These are phyloP conservation scores for Trichothecium roseum DNA, from an alignment of 2,329 filamentous ascomycete genomes.

Conservation along the genomic window DNA sequence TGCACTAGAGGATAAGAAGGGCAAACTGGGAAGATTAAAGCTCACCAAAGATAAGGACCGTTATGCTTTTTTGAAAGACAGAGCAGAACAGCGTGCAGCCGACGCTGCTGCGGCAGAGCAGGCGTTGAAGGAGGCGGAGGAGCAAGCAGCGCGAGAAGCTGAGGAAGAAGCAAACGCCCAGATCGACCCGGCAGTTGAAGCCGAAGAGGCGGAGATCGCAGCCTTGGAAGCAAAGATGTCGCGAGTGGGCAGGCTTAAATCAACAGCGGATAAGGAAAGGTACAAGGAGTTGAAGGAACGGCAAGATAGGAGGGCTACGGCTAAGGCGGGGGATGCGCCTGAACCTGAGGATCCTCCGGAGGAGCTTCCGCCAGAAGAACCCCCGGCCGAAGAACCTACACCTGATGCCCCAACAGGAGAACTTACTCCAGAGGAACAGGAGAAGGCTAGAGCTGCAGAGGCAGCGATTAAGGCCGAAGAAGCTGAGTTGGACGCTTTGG, in stretches of 20 bases:
- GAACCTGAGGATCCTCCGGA: constrained; percentile 1
- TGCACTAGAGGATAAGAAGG: constrained; percentile 18
- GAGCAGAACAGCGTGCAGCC: constrained; percentile 8
- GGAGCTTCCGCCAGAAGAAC: background rate
- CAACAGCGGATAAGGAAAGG: constrained; percentile 11
- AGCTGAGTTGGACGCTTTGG: constrained; percentile 11
- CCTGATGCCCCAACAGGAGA: constrained; percentile 1
- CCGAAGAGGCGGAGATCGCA: constrained; percentile 15
- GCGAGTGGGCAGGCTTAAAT: constrained; percentile 26
- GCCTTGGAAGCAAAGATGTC: constrained; percentile 12
- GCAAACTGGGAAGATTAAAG: constrained; percentile 13
- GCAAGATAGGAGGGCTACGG: background rate
- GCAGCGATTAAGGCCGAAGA: constrained; percentile 7
- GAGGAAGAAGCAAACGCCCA: constrained; percentile 9
- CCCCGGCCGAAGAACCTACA: constrained; percentile 1
- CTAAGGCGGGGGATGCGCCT: background rate
- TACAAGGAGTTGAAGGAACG: background rate
- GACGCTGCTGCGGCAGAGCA: constrained; percentile 10
- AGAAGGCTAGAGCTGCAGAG: too few relatives aligned
- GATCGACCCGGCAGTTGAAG: constrained; percentile 15
- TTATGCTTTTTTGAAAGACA: constrained; percentile 11
- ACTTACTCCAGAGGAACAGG: too few relatives aligned
- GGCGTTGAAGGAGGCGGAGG: constrained; percentile 19
- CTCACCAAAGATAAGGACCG: constrained; percentile 16
- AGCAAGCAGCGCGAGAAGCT: constrained; percentile 13